Conservation (phyloP, 164 flowering plant genomes). For the Stephania japonica region DNA sequence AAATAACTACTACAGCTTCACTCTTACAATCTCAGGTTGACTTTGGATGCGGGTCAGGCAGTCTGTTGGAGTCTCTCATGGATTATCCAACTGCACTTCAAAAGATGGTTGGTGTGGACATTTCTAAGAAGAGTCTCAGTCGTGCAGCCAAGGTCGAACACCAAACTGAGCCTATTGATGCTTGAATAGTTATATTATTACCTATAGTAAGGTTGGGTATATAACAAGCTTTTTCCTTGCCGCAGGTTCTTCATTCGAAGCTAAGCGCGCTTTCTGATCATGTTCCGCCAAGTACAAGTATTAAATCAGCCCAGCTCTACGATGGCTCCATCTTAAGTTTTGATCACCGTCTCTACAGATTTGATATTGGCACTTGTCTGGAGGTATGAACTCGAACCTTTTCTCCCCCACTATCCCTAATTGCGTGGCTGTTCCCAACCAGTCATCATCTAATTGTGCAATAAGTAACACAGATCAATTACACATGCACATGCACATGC, state of each 20-base stretch:
- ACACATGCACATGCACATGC: too few species aligned
- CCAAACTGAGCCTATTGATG: not conserved
- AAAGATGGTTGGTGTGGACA: slow-evolving; percentile 78
- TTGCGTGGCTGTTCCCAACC: not conserved
- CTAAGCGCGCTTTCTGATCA: slow-evolving; percentile 30
- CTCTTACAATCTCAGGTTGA: slow-evolving; percentile 55
- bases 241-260: slow-evolving; percentile 76
- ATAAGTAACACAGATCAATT: too few species aligned
- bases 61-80: slow-evolving; percentile 68
- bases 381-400: slow-evolving; percentile 48
- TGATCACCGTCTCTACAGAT: slow-evolving; percentile 66
- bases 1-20: not conserved
- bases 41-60: slow-evolving; percentile 96
- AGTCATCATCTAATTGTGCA: too few species aligned
- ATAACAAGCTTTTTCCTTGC: slow-evolving; percentile 5
- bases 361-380: slow-evolving; percentile 89
- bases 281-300: slow-evolving; percentile 17
- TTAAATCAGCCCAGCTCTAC: slow-evolving; percentile 57
- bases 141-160: slow-evolving; percentile 86
- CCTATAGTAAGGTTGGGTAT: not conserved
- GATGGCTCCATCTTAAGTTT: slow-evolving; percentile 76
- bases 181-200: not conserved
- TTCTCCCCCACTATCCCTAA: not conserved
- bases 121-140: slow-evolving; percentile 67
- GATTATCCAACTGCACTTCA: slow-evolving; percentile 59